Base-by-base conservation (phyloP, 139 green algal species). In the Diplosphaera chodatii region DNA sequence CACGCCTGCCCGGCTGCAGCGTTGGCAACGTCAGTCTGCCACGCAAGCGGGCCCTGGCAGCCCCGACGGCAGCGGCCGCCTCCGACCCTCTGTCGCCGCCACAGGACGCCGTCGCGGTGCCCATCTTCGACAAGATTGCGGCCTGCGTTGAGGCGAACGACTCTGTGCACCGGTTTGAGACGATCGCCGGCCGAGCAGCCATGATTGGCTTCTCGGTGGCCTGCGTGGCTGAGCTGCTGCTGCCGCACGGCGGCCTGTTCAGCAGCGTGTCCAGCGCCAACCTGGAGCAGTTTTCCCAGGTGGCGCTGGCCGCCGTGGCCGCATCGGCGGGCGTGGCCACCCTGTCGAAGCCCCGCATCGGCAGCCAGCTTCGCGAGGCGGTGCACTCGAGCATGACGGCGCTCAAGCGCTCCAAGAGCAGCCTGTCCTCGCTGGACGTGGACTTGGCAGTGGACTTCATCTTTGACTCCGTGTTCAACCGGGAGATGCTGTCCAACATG, bases 171-270 rank as follows among this genome's bases (percentile, higher is more conserved):
- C n/a, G 37, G 0, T 82, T 82, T 32, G 78, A 84, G 59, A 30
- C 37, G 4, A 15, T 76, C 1, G 75, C 75, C 3, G 78, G 78
- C 4, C 65, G 78, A 1, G 40, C 33, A 0, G 78, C 75, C 48
- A 84, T 84, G 78, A 68, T 84, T 32, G 75, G 75, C 62, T 70
- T 77, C 21, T 41, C 22, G 0, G 72, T 81, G 16, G 77, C 77
- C 2, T 8, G 32, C 18, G 20, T 20, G 1, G 56, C 34, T 8
- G 76, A 81, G 66, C 4, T 73, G 30, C 29, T 78, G 30, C 30
- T 78, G 48, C 37, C 63, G 1, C 20, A 31, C 1, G 68, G 32
- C n/a, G 76, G 76, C 22, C 62, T 82, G 25, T 82, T 82, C 70
- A 71, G 77, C 18, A 41, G n/a, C 21, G 48, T 63, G 25, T 27